Conservation (phyloP, 371 early-diverging fungal species). For the Aphelidium insulamus region DNA sequence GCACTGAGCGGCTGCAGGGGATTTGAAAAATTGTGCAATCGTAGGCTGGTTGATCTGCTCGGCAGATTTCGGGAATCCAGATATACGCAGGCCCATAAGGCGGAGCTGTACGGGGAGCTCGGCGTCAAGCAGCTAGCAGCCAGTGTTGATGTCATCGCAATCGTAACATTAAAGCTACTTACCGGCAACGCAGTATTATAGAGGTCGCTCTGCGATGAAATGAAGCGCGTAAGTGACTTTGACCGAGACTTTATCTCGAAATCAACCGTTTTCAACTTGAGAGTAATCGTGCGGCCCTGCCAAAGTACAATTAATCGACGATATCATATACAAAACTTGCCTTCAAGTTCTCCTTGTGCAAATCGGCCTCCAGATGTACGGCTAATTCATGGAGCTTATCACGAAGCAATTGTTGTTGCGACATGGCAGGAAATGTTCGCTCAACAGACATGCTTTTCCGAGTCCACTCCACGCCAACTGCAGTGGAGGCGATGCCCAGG, state of each 20-base stretch:
- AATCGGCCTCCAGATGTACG: conserved; percentile 6
- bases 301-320: background rate
- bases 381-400: conserved; percentile 6
- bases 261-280: conserved; percentile 4
- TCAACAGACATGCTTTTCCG: conserved; percentile 5
- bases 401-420: conserved; percentile 3
- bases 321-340: background rate
- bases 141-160: too few species aligned
- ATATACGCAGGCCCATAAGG: too few species aligned
- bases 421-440: conserved; percentile 5
- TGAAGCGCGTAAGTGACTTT: conserved; percentile 1
- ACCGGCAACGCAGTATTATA: too few species aligned
- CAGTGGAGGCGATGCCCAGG: conserved; percentile 5
- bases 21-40: too few species aligned
- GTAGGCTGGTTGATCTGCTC: too few species aligned
- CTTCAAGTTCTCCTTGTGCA: conserved; percentile 5
- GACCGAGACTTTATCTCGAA: conserved; percentile 3
- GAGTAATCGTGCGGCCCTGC: conserved; percentile 3
- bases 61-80: too few species aligned
- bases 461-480: conserved; percentile 3
- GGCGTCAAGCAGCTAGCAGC: too few species aligned
- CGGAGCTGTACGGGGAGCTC: too few species aligned
- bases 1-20: too few species aligned
- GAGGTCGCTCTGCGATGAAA: too few species aligned
- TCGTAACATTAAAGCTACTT: too few species aligned